phyloP scores from a whole-genome alignment of 2,329 filamentous ascomycete species.

The Fusarium heterosporum region DNA sequence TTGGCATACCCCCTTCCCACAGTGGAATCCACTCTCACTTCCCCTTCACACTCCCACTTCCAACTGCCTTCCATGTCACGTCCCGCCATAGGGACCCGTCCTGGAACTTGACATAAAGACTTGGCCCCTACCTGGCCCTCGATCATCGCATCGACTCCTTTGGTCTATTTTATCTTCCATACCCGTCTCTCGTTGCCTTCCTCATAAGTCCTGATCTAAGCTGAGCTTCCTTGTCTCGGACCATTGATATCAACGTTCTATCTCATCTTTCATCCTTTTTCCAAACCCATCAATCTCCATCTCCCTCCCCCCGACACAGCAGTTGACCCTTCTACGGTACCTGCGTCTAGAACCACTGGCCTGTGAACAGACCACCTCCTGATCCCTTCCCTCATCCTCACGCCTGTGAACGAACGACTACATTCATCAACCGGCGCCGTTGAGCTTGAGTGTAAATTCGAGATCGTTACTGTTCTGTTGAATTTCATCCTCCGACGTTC shows the following conservation, averaged over 20 bases:
- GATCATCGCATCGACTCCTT: slow-evolving; percentile 45
- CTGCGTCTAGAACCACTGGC: slow-evolving; percentile 45
- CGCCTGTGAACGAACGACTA: slow-evolving; percentile 39
- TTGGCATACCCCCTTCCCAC: slow-evolving; percentile 18
- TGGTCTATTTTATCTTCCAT: slow-evolving; percentile 44
- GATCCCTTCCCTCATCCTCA: slow-evolving; percentile 41
- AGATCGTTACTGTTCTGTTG: slow-evolving; percentile 16
- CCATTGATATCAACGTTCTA: slow-evolving; percentile 30
- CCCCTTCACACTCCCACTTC: slow-evolving; percentile 38
- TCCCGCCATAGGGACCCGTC: slow-evolving; percentile 47
- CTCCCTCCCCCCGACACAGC: slow-evolving; percentile 32
- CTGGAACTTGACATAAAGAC: slow-evolving; percentile 49
- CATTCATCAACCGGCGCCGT: slow-evolving; percentile 31
- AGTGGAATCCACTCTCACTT: slow-evolving; percentile 38
- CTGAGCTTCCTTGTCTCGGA: slow-evolving; percentile 33
- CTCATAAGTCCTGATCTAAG: slow-evolving; percentile 22
- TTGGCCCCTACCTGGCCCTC: slow-evolving; percentile 48
- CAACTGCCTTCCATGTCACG: slow-evolving; percentile 44
- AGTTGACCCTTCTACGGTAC: slow-evolving; percentile 45
- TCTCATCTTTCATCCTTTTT: slow-evolving; percentile 11
- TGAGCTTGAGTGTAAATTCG: slow-evolving; percentile 28
- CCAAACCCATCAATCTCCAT: slow-evolving; percentile 20
- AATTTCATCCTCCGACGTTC: slow-evolving; percentile 11
- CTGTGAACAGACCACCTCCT: slow-evolving; percentile 49
- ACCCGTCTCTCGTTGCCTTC: slow-evolving; percentile 37